A percentile compares a stretch with the other conserved stretches of the same genome.
These are phyloP conservation scores for Aspergillus sp. DNA, from an alignment of 2,329 filamentous ascomycete genomes.

Conservation along the genomic window DNA sequence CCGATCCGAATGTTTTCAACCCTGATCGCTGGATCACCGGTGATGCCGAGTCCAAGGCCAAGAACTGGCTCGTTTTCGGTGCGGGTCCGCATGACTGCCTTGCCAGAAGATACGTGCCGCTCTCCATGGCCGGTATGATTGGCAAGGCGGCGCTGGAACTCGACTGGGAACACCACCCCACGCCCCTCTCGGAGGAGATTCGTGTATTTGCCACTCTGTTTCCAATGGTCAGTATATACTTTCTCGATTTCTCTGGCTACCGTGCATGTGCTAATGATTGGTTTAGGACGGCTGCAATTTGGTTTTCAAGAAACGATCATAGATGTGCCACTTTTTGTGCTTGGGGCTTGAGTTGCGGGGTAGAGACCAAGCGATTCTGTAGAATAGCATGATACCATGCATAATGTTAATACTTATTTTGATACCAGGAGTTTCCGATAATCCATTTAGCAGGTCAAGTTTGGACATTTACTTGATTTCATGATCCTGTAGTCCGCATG, in stretches of 20 bases:
- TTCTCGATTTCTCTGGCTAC: no score
- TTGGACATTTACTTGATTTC: no score
- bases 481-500: no score
- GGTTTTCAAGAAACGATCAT: slow-evolving; percentile 25
- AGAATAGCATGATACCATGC: not conserved
- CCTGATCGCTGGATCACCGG: slow-evolving; percentile 56
- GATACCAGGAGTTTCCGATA: not conserved
- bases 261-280: not conserved
- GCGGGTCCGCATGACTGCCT: slow-evolving; percentile 53
- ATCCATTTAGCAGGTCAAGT: no score
- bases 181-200: slow-evolving; percentile 51
- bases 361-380: not conserved
- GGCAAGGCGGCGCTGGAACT: slow-evolving; percentile 53
- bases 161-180: slow-evolving; percentile 53
- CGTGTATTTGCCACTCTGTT: slow-evolving; percentile 52
- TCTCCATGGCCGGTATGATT: slow-evolving; percentile 54
- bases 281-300: slow-evolving; percentile 1
- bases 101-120: slow-evolving; percentile 50
- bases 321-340: not conserved
- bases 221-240: slow-evolving; percentile 44
- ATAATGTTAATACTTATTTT: not conserved
- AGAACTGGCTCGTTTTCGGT: slow-evolving; percentile 57
- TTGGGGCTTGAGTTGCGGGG: not conserved
- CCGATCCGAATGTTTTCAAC: slow-evolving; percentile 49
- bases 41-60: slow-evolving; percentile 51